Evolutionary conservation across 2,329 filamentous ascomycete genomes (phyloP), one percentile per base, ranked within the genome.

Genomic region (Colletotrichum tropicale): DNA sequence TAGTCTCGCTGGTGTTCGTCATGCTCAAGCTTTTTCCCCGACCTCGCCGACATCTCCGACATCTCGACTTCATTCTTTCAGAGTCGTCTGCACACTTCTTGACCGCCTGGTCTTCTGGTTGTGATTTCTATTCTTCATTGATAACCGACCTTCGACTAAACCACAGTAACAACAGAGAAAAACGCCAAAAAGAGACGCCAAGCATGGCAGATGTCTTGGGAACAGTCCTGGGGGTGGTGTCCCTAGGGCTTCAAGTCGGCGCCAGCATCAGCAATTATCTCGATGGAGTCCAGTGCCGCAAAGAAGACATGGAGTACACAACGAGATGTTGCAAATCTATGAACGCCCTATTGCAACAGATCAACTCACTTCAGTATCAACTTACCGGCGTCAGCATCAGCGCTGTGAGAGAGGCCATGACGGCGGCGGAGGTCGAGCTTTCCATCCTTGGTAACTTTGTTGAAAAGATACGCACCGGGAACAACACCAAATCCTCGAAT

Each of bases 401-500:
- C 15, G 55, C 55, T 9, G 24, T 58, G 3, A 58, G 16, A 28
- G 13, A 58, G 24, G 55, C 55, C 0, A 28, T 58, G 55, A 26
- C 55, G 16, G 1, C 55, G 0, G 26, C 55, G 15, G 24, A 26
- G 5, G 5, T 28, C 3, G 55, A 58, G 0, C 21, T 58, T 2
- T 26, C 15, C 9, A 16, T 6, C 7, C 24, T 58, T 2, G 5
- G 15, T 4, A 8, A 58, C 24, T 28, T 58, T 6, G 16, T 16
- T 3, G 7, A 7, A 6, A 58, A 58, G 16, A 58, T 58, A n/a
- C 13, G 21, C 24, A 4, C 15, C 55, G n/a, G 26, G 4, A 24
- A 58, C 5, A 21, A 15, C 1, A 0, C 10, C 6, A 10, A 21
- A 3, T 21, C 13, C 16, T 8, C 24, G 2, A 15, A 2, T 13